Base-by-base conservation (phyloP, 805 yeast species). In the Candida fluviatilis region DNA sequence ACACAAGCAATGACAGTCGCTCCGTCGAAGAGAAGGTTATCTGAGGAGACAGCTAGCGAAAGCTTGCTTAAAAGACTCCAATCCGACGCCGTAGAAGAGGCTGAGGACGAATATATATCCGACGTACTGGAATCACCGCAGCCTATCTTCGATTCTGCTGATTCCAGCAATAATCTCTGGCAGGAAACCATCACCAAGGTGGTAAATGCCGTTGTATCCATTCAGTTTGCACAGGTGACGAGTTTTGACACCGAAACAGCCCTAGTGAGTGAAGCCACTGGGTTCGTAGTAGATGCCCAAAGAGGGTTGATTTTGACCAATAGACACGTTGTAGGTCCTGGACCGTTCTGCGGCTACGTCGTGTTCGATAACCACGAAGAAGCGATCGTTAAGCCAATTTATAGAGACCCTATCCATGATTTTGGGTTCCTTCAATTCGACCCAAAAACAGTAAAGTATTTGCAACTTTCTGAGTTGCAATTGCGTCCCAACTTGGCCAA, bases 281-380 rank as follows among this genome's bases (percentile, higher is more conserved):
- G 97, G 2, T 90, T 90, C 58, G 88, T 90, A 4, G 96, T 90
- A 8, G 97, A 90, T 58, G 73, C 91, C 2, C 69, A 75, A 39
- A 61, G 78, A 18, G 97, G 97, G 12, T 76, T 89, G 42, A 88
- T 90, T 44, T 70, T 90, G 57, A 90, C 97, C 8, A 90, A 90
- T 63, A 75, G 96, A 54, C 97, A 90, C 55, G 97, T 90, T 35
- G 96, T 89, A 30, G 95, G 96, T 2, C 89, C 96, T 0, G 96
- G 96, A 13, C 96, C 96, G 1, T 89, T 90, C 58, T 75, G 80
- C 25, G 97, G 97, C 1, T 87, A 84, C 54, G 95, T 86, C 0
- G 88, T 90, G 1, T 90, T 90, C 55, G 95, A 90, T 55, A 90
- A 90, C 57, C 96, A 90, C 61, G 97, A 90, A 60, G 96, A 89